Conservation (phyloP, 108 stramenopile genomes). For the Chaetoceros muelleri region DNA sequence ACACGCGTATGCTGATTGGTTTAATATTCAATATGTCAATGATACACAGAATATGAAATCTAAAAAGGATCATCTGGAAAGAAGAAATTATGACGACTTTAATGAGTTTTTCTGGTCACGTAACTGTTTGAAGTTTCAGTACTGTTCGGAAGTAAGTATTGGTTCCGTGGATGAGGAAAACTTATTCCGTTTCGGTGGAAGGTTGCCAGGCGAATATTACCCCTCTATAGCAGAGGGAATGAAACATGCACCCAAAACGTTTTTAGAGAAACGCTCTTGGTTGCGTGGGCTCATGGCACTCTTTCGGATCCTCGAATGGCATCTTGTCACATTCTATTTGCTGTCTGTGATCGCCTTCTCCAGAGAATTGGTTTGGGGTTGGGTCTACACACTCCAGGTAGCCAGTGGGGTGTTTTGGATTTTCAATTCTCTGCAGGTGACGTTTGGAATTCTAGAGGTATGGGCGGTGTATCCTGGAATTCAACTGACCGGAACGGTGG, state of each 20-base stretch:
- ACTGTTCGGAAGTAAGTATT: conserved; percentile 39
- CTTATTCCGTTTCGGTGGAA: conserved; percentile 18
- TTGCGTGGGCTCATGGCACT: conserved; percentile 84
- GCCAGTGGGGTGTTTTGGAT: conserved; percentile 92
- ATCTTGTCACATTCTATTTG: conserved; percentile 89
- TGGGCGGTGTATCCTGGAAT: conserved; percentile 90
- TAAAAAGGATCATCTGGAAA: conserved; percentile 71
- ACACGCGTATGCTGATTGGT: background rate
- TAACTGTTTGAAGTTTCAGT: conserved; percentile 79
- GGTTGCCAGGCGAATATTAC: conserved; percentile 43
- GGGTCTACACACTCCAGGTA: conserved; percentile 82
- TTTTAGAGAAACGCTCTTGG: conserved; percentile 94
- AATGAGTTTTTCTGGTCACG: conserved; percentile 99
- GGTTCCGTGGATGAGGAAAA: conserved; percentile 27
- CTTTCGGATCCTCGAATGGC: conserved; percentile 89
- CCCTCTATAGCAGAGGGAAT: conserved; percentile 70
- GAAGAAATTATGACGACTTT: conserved; percentile 96
- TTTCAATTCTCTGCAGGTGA: conserved; percentile 77
- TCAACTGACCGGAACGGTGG: conserved; percentile 80
- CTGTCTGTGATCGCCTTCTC: conserved; percentile 83
- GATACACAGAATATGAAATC: conserved; percentile 76
- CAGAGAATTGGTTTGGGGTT: conserved; percentile 86
- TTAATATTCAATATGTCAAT: no score
- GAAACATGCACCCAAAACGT: conserved; percentile 82
- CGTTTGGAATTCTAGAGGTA: conserved; percentile 86